Evolutionary conservation across 495 filamentous ascomycete genomes (phyloP).

Genomic region (Xylaria flabelliformis): DNA sequence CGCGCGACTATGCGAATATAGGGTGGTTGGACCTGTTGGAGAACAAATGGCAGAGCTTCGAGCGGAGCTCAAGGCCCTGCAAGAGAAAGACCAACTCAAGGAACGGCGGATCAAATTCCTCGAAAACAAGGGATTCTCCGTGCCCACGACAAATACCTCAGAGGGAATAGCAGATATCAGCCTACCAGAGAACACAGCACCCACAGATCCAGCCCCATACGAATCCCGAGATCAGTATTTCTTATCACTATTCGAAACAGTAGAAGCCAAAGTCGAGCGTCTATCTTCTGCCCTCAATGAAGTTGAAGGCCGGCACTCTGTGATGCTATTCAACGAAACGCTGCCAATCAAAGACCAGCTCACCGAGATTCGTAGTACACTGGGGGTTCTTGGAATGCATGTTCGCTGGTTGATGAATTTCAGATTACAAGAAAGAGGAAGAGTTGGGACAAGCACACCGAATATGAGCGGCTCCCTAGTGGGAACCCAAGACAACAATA

Average conservation of each 20-base stretch:
- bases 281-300: conserved; percentile 52
- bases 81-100: conserved; percentile 45
- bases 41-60: conserved; percentile 44
- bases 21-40: conserved; percentile 45
- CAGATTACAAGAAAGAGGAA: conserved; percentile 46
- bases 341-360: conserved; percentile 59
- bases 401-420: conserved; percentile 62
- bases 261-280: conserved; percentile 54
- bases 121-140: conserved; percentile 39
- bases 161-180: conserved; percentile 32
- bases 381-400: conserved; percentile 60
- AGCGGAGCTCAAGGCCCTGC: conserved; percentile 37
- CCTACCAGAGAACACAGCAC: conserved; percentile 29
- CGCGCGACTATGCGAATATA: conserved; percentile 38
- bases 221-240: conserved; percentile 49
- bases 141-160: conserved; percentile 28
- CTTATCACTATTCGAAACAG: conserved; percentile 55
- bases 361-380: conserved; percentile 57
- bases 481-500: conserved; percentile 26
- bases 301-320: conserved; percentile 54
- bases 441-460: conserved; percentile 31
- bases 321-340: conserved; percentile 57
- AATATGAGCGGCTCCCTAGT: conserved; percentile 22
- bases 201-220: conserved; percentile 37
- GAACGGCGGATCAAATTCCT: conserved; percentile 52